Evolutionary conservation across 2,329 filamentous ascomycete species (phyloP).

Genomic region (Fusarium mexicanum): DNA sequence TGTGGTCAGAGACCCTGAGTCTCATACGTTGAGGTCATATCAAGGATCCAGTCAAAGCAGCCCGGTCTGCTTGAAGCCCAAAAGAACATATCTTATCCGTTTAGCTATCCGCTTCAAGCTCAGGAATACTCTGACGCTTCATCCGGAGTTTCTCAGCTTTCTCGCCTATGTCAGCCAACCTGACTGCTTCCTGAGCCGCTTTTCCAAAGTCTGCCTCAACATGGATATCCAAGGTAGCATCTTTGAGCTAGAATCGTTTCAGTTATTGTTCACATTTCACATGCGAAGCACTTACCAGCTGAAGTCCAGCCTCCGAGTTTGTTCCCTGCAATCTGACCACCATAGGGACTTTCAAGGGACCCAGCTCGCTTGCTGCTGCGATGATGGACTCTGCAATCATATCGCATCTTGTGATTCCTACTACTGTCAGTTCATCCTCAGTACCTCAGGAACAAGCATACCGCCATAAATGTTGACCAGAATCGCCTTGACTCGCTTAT

Average conservation of each 20-base stretch:
- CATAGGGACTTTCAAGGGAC: constrained; percentile 52
- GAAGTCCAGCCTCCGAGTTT: constrained; percentile 53
- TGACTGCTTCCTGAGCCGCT: constrained; percentile 48
- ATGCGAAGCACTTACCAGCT: constrained; percentile 47
- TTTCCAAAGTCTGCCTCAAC: constrained; percentile 53
- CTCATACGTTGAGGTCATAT: neutral
- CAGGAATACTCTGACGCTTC: neutral
- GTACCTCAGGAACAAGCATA: neutral
- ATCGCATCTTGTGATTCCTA: constrained; percentile 59
- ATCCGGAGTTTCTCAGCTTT: neutral
- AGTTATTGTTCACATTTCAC: neutral
- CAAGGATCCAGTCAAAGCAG: too few relatives aligned
- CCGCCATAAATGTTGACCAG: constrained; percentile 67
- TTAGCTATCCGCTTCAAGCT: neutral
- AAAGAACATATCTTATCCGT: neutral
- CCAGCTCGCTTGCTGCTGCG: constrained; percentile 51
- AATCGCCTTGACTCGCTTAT: constrained; percentile 75
- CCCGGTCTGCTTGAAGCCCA: accelerated
- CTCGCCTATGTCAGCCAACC: constrained; percentile 36
- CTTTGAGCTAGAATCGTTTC: constrained; percentile 43
- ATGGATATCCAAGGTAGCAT: constrained; percentile 47
- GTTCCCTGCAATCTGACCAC: constrained; percentile 60
- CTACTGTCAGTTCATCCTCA: neutral
- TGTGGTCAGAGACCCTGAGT: too few relatives aligned
- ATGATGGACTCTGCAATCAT: constrained; percentile 63